Evolutionary conservation across 129 eudicot genomes (phyloP).

Genomic region (Flaveria linearis): DNA sequence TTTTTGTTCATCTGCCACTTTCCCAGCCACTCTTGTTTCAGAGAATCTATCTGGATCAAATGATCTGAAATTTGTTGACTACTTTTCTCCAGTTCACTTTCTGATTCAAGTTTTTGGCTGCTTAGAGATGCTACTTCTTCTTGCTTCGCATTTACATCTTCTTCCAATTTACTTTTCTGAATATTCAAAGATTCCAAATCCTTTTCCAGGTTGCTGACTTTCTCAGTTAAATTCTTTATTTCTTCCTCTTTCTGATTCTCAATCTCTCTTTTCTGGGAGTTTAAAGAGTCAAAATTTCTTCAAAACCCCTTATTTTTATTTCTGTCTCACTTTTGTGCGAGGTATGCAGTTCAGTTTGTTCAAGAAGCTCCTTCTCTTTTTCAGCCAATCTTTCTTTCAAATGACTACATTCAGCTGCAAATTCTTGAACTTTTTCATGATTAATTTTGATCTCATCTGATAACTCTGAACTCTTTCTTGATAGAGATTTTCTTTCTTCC

Average conservation of each 20-base stretch:
- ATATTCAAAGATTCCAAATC: slow-evolving; percentile 44
- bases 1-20: slow-evolving; percentile 44
- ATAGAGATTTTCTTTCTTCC: slow-evolving; percentile 54
- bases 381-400: slow-evolving; percentile 46
- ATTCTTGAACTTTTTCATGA: slow-evolving; percentile 50
- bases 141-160: slow-evolving; percentile 50
- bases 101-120: slow-evolving; percentile 49
- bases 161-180: slow-evolving; percentile 53
- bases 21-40: slow-evolving; percentile 56
- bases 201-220: slow-evolving; percentile 42
- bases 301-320: slow-evolving; percentile 52
- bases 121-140: slow-evolving; percentile 48
- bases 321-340: slow-evolving; percentile 64
- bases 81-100: slow-evolving; percentile 46
- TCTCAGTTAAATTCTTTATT: slow-evolving; percentile 46
- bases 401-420: slow-evolving; percentile 47
- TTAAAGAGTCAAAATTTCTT: slow-evolving; percentile 56
- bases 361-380: slow-evolving; percentile 55
- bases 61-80: slow-evolving; percentile 51
- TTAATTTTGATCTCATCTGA: slow-evolving; percentile 48
- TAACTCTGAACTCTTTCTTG: slow-evolving; percentile 44
- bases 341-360: slow-evolving; percentile 55
- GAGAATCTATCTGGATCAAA: slow-evolving; percentile 50
- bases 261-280: slow-evolving; percentile 48
- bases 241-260: slow-evolving; percentile 68